Percentiles rank a stretch among this genome's conserved stretches.
phyloP scores from a whole-genome alignment of 257 asterid species.

The Lycium barbarum region DNA sequence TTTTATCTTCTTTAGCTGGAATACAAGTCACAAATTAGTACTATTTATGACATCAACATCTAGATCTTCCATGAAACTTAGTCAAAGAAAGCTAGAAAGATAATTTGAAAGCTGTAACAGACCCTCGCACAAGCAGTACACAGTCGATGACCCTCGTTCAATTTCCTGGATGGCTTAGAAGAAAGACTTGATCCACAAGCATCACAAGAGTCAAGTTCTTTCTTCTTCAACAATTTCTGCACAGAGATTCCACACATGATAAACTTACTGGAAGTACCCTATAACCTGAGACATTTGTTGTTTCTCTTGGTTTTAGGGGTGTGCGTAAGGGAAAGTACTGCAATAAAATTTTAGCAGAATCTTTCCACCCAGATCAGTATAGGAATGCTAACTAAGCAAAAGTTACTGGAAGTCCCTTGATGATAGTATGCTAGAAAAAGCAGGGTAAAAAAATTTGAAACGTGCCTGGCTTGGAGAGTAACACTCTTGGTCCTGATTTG shows the following conservation, averaged over 20 bases:
- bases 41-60: slow-evolving; percentile 28
- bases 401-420: neutral
- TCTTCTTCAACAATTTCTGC: slow-evolving; percentile 62
- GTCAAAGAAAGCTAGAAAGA: slow-evolving; percentile 19
- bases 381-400: slow-evolving; percentile 13
- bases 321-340: neutral
- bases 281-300: slow-evolving; percentile 3
- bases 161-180: slow-evolving; percentile 59
- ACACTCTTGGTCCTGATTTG: slow-evolving; percentile 62
- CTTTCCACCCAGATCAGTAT: slow-evolving; percentile 18
- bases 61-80: slow-evolving; percentile 27
- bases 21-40: slow-evolving; percentile 39
- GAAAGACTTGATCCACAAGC: slow-evolving; percentile 74
- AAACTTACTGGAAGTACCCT: slow-evolving; percentile 15
- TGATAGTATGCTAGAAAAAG: slow-evolving; percentile 8
- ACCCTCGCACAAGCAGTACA: slow-evolving; percentile 95
- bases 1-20: slow-evolving; percentile 83
- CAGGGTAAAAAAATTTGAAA: slow-evolving; percentile 25
- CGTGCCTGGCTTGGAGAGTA: slow-evolving; percentile 65
- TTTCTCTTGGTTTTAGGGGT: neutral
- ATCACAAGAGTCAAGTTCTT: slow-evolving; percentile 72
- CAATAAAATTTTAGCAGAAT: neutral
- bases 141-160: slow-evolving; percentile 63
- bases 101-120: slow-evolving; percentile 44
- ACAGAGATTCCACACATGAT: slow-evolving; percentile 23